Conservation (phyloP, 139 green algal genomes). For the Micractinium conductrix region DNA sequence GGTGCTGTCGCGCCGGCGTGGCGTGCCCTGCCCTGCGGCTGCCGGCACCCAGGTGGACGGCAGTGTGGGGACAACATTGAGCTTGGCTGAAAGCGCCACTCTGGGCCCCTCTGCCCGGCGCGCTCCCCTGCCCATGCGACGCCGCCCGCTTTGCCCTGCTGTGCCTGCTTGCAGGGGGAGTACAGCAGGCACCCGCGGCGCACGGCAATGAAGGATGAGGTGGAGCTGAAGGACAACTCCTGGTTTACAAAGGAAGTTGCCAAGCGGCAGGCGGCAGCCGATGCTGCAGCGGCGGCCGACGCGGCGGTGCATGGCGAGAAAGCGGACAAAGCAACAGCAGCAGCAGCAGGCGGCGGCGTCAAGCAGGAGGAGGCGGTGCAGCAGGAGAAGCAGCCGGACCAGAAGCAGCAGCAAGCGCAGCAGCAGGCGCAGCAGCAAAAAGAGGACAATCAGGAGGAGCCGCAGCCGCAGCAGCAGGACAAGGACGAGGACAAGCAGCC, state of each 20-base stretch:
- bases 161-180: neutral
- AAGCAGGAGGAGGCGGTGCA: neutral
- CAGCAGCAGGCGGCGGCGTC: neutral
- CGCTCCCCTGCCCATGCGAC: too few relatives aligned
- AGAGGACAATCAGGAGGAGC: neutral
- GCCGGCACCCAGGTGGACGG: too few relatives aligned
- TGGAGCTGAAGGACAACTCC: neutral
- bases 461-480: neutral
- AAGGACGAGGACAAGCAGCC: too few relatives aligned
- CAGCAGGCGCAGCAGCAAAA: neutral
- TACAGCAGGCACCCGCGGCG: conserved; percentile 11
- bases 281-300: neutral
- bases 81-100: too few relatives aligned
- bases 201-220: conserved; percentile 10
- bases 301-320: neutral
- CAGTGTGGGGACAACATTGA: too few relatives aligned
- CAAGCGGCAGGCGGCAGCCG: neutral
- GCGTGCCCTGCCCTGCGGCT: neutral
- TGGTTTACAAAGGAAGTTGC: neutral
- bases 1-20: neutral
- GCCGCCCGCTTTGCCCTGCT: too few relatives aligned
- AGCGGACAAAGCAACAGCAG: neutral
- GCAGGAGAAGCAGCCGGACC: neutral
- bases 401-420: neutral
- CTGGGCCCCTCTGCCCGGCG: too few relatives aligned